Evolutionary conservation across 2,329 filamentous ascomycete species (phyloP).

Genomic region (Nemania sp.): DNA sequence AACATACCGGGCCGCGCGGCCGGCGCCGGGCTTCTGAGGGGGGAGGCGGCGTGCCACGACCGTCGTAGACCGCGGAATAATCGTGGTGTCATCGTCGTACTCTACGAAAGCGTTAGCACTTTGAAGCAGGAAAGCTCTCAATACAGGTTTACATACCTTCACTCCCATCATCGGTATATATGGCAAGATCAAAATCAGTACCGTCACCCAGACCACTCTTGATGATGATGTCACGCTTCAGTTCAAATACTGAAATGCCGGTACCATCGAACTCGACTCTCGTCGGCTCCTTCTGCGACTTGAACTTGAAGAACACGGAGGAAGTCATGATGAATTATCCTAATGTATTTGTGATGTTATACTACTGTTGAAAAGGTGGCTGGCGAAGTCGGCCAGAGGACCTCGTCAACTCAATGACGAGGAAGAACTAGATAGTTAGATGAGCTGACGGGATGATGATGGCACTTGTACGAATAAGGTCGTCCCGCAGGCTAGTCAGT

Average conservation of each 20-base stretch:
- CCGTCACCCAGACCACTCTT: conserved; percentile 95
- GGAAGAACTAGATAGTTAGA: conserved; percentile 30
- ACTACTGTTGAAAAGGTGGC: conserved; percentile 30
- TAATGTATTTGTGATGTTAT: conserved; percentile 40
- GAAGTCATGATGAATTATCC: conserved; percentile 78
- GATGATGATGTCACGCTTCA: conserved; percentile 98
- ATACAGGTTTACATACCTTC: conserved; percentile 79
- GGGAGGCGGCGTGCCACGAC: conserved; percentile 90
- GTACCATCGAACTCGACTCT: conserved; percentile 97
- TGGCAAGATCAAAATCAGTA: conserved; percentile 93
- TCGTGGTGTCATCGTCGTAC: conserved; percentile 97
- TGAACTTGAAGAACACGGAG: conserved; percentile 99
- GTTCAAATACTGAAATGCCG: conserved; percentile 96
- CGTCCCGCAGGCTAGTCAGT: conserved; percentile 40
- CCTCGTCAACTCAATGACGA: conserved; percentile 29
- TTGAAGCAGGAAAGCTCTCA: not conserved
- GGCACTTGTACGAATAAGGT: conserved; percentile 41
- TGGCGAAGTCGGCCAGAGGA: not conserved
- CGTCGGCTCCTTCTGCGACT: conserved; percentile 95
- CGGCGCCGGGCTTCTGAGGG: conserved; percentile 85
- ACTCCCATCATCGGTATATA: conserved; percentile 90
- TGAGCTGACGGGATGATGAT: conserved; percentile 24
- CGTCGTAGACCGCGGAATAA: conserved; percentile 93
- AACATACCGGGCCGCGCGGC: conserved; percentile 92
- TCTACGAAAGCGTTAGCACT: conserved; percentile 65